Conservation (phyloP, 176 grass and related monocot species). For the Musa schizocarpa region DNA sequence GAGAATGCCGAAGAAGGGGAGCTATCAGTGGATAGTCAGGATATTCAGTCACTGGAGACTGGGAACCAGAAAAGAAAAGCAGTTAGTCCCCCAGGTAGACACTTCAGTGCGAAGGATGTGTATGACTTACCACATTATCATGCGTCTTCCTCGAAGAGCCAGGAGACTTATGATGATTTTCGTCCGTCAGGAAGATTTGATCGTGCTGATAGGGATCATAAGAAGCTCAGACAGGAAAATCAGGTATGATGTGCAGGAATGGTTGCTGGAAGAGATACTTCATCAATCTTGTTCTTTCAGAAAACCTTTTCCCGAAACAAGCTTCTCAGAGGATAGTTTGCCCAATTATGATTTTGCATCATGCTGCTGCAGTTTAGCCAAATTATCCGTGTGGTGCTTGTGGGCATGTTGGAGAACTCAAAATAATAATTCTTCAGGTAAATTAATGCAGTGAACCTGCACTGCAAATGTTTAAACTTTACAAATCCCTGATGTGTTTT, state of each 20-base stretch:
- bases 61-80: constrained; percentile 37
- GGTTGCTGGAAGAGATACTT: too few species aligned
- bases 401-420: too few species aligned
- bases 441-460: too few species aligned
- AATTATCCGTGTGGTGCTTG: too few species aligned
- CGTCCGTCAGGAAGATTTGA: constrained; percentile 1
- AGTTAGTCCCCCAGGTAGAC: neutral
- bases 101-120: constrained; percentile 3
- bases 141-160: neutral
- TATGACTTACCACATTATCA: constrained; percentile 23
- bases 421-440: too few species aligned
- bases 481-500: too few species aligned
- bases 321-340: too few species aligned
- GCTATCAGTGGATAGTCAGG: constrained; percentile 49
- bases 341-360: too few species aligned
- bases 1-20: constrained; percentile 48
- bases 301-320: too few species aligned
- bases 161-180: neutral
- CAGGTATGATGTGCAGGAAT: neutral
- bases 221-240: constrained; percentile 29
- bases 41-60: constrained; percentile 22
- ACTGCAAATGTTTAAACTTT: too few species aligned
- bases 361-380: too few species aligned
- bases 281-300: too few species aligned
- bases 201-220: constrained; percentile 32